Evolutionary conservation across 768 basidiomycete genomes (phyloP).

Genomic region (Boletus subparvulus): DNA sequence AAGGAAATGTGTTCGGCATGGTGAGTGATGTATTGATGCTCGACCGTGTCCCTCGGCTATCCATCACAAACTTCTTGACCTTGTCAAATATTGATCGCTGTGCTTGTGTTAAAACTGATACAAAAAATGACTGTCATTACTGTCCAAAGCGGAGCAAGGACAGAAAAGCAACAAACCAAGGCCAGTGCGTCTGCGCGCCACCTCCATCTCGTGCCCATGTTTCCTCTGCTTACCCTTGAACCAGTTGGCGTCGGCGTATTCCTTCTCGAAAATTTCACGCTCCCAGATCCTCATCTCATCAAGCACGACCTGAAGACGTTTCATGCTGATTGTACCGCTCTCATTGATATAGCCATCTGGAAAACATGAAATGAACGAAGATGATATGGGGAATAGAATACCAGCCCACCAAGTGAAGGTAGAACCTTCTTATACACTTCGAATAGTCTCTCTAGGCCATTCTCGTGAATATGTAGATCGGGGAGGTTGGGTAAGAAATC

Average conservation of each 20-base stretch:
- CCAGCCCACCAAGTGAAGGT: slow-evolving; percentile 61
- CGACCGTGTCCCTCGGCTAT: slow-evolving; percentile 35
- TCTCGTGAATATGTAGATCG: slow-evolving; percentile 96
- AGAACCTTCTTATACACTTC: slow-evolving; percentile 93
- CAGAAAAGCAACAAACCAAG: slow-evolving; percentile 51
- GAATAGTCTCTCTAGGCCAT: slow-evolving; percentile 89
- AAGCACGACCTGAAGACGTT: slow-evolving; percentile 80
- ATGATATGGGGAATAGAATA: neutral
- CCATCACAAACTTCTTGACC: slow-evolving; percentile 74
- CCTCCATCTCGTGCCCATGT: slow-evolving; percentile 64
- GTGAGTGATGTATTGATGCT: slow-evolving; percentile 44
- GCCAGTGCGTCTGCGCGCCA: slow-evolving; percentile 53
- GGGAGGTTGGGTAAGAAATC: slow-evolving; percentile 97
- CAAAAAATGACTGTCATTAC: neutral
- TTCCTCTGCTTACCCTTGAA: slow-evolving; percentile 90
- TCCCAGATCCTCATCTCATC: slow-evolving; percentile 90
- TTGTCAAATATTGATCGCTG: slow-evolving; percentile 79
- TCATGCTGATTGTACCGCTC: slow-evolving; percentile 75
- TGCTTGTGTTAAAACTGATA: slow-evolving; percentile 61
- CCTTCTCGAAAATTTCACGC: slow-evolving; percentile 86
- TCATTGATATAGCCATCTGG: slow-evolving; percentile 94
- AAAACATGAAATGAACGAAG: neutral
- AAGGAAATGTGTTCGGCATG: slow-evolving; percentile 77
- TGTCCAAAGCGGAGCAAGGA: neutral
- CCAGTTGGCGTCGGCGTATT: slow-evolving; percentile 88